phyloP scores from a whole-genome alignment of 495 filamentous ascomycete genomes.

The Lepraria neglecta region DNA sequence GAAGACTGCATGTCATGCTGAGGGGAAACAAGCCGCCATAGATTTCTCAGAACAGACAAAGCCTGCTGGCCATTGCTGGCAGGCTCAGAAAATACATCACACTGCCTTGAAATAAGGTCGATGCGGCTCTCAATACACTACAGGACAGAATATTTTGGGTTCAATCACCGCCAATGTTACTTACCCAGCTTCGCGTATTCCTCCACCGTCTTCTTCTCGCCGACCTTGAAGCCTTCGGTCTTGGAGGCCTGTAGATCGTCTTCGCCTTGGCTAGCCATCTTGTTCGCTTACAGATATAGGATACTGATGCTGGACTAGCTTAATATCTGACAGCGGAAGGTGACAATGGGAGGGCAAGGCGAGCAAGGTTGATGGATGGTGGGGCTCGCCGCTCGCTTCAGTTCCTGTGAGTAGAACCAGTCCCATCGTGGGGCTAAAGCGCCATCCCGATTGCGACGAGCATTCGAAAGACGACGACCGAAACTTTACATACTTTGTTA shows the following conservation, averaged over 20 bases:
- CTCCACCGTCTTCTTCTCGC: slow-evolving; percentile 93
- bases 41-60: not conserved
- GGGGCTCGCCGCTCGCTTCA: slow-evolving; percentile 21
- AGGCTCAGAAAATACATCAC: not conserved
- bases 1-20: too few species aligned
- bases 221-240: slow-evolving; percentile 94
- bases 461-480: not conserved
- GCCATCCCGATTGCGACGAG: slow-evolving; percentile 14
- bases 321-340: slow-evolving; percentile 1
- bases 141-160: not conserved
- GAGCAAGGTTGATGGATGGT: not conserved
- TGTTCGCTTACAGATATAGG: slow-evolving; percentile 1
- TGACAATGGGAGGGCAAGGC: not conserved
- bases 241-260: slow-evolving; percentile 81
- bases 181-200: slow-evolving; percentile 88
- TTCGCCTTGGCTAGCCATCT: slow-evolving; percentile 39
- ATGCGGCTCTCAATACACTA: too few species aligned
- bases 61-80: slow-evolving; percentile 1
- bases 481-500: not conserved
- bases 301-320: not conserved
- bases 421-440: slow-evolving; percentile 17
- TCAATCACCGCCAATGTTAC: slow-evolving; percentile 31
- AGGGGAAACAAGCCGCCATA: not conserved
- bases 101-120: too few species aligned
- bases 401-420: slow-evolving; percentile 5